A percentile compares a stretch with the other conserved stretches of the same genome.
These are phyloP conservation scores for Mycosphaerelloides madeirae DNA, from an alignment of 2,329 filamentous ascomycete genomes.

Conservation along the genomic window DNA sequence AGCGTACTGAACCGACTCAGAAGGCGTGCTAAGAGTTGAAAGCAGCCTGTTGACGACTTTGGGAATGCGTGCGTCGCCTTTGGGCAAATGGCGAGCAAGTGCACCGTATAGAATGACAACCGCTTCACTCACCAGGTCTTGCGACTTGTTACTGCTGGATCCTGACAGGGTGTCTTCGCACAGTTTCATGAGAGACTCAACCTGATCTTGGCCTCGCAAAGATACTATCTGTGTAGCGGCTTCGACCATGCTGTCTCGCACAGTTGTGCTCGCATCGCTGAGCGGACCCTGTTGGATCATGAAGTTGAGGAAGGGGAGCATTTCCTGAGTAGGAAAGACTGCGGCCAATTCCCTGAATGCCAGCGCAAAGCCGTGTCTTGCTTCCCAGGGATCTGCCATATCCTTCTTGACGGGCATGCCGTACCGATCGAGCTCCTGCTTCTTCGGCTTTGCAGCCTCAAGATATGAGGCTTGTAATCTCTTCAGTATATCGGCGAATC, in stretches of 20 bases:
- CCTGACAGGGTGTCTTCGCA: conserved; percentile 86
- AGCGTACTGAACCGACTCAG: conserved; percentile 93
- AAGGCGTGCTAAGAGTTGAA: conserved; percentile 84
- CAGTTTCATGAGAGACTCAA: conserved; percentile 86
- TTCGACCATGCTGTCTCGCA: conserved; percentile 87
- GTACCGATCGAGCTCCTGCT: conserved; percentile 82
- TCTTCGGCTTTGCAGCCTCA: conserved; percentile 74
- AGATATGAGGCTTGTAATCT: conserved; percentile 67
- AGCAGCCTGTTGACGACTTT: conserved; percentile 83
- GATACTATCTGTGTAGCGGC: conserved; percentile 79
- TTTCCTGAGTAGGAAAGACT: conserved; percentile 61
- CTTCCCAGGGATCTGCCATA: conserved; percentile 83
- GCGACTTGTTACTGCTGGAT: conserved; percentile 72
- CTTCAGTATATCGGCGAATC: conserved; percentile 59
- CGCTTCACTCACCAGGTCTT: conserved; percentile 91
- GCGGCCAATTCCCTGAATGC: conserved; percentile 78
- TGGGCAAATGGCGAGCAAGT: conserved; percentile 76
- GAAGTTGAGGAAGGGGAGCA: conserved; percentile 77
- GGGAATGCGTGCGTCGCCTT: conserved; percentile 81
- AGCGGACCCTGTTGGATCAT: conserved; percentile 81
- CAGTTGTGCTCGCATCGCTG: conserved; percentile 71
- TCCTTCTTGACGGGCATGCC: conserved; percentile 92
- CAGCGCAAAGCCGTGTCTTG: conserved; percentile 79
- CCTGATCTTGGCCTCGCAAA: conserved; percentile 70
- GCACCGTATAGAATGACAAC: conserved; percentile 97